Conservation (phyloP, 1,284 basidiomycete genomes). For the Cryptococcus deneoformans region DNA sequence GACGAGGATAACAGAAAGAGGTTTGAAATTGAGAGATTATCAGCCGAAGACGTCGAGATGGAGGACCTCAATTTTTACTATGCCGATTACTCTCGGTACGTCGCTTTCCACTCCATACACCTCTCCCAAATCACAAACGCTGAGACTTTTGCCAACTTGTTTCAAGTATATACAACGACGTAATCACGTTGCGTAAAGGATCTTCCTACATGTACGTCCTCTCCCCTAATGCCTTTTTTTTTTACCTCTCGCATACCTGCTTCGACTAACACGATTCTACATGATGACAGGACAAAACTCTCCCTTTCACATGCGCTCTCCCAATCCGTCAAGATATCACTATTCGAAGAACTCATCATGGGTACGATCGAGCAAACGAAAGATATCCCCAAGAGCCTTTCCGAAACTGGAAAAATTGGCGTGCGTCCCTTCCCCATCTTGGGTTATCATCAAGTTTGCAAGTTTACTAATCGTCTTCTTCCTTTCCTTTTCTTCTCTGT, state of each 20-base stretch:
- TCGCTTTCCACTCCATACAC: background rate
- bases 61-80: constrained; percentile 98
- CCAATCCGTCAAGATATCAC: constrained; percentile 94
- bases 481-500: too few species aligned
- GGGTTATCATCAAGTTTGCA: too few species aligned
- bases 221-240: too few species aligned
- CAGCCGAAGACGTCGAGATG: constrained; percentile 81
- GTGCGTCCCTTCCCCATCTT: constrained; percentile 54
- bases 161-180: constrained; percentile 91
- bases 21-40: constrained; percentile 87
- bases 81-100: constrained; percentile 88
- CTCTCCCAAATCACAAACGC: background rate
- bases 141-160: background rate
- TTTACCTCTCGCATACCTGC: too few species aligned
- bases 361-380: constrained; percentile 95
- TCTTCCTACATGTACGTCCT: constrained; percentile 81
- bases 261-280: background rate
- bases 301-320: constrained; percentile 91
- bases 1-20: constrained; percentile 61
- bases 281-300: constrained; percentile 75
- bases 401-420: constrained; percentile 90
- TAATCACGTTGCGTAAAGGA: constrained; percentile 90
- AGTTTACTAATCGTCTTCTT: too few species aligned
- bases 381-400: constrained; percentile 89
- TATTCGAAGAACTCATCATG: constrained; percentile 92